These are phyloP conservation scores for Aspergillus awamori DNA, from an alignment of 2,329 filamentous ascomycete genomes.

Conservation along the genomic window DNA sequence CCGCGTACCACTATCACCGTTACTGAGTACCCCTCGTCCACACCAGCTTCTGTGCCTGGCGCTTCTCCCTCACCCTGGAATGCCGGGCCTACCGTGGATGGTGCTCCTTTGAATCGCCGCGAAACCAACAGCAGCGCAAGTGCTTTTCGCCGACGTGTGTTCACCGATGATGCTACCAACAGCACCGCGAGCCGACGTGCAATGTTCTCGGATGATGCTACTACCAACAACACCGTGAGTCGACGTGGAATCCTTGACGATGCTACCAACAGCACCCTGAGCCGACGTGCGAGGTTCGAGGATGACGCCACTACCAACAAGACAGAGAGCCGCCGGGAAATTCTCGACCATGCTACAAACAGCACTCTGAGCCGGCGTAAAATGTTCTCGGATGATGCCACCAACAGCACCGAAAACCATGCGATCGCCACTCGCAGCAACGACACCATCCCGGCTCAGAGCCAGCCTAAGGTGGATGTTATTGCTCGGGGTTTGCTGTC, in stretches of 20 bases:
- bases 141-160: too few species aligned
- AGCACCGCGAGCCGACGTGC: not conserved
- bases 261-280: not conserved
- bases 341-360: too few species aligned
- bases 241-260: not conserved
- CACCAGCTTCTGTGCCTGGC: conserved; percentile 26
- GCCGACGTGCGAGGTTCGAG: too few species aligned
- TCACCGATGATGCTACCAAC: not conserved
- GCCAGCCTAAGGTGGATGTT: too few species aligned
- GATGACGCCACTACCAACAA: too few species aligned
- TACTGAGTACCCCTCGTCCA: conserved; percentile 22
- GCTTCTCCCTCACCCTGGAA: conserved; percentile 14
- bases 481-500: not conserved
- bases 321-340: too few species aligned
- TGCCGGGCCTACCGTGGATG: not conserved
- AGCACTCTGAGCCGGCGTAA: not conserved
- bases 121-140: conserved; percentile 10
- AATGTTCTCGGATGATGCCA: not conserved
- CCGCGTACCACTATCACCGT: conserved; percentile 31
- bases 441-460: not conserved
- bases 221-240: not conserved
- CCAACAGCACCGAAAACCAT: conserved; percentile 13
- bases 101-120: not conserved
- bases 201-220: too few species aligned
- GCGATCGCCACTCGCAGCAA: conserved; percentile 7